These are phyloP conservation scores for Aspergillus intermedius DNA, from an alignment of 2,329 filamentous ascomycete species.

Conservation along the genomic window DNA sequence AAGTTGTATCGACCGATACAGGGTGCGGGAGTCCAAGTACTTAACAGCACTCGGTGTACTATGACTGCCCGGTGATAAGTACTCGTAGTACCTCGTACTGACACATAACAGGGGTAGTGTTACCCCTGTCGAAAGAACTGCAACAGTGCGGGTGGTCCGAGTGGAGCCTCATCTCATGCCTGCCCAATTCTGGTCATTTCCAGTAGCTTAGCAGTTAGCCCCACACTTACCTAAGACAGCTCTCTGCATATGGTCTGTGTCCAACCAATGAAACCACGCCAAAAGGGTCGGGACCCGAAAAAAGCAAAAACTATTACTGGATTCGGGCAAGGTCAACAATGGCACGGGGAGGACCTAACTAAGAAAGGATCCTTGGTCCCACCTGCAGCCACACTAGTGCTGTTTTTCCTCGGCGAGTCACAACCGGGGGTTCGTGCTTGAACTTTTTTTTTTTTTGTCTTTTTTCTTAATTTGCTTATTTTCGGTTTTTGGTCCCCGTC, in stretches of 20 bases:
- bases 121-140: slow-evolving; percentile 6
- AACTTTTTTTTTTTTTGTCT: slow-evolving; percentile 5
- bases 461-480: background rate
- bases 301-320: too few species aligned
- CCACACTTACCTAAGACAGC: background rate
- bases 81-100: slow-evolving; percentile 4
- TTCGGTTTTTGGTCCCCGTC: background rate
- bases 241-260: background rate
- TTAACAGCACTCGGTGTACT: too few species aligned
- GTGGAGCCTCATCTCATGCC: slow-evolving; percentile 18
- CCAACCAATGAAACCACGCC: background rate
- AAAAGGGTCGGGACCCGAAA: too few species aligned
- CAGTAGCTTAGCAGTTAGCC: slow-evolving; percentile 17
- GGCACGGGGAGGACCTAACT: slow-evolving; percentile 15
- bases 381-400: slow-evolving; percentile 12
- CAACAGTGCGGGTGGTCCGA: slow-evolving; percentile 12
- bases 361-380: slow-evolving; percentile 16
- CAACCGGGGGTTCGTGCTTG: slow-evolving; percentile 23
- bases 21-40: background rate
- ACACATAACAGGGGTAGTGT: slow-evolving; percentile 5
- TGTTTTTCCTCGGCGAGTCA: slow-evolving; percentile 18
- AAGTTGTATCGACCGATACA: background rate
- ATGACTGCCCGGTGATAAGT: background rate
- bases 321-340: background rate
- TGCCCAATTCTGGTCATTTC: slow-evolving; percentile 15